phyloP scores from a whole-genome alignment of 139 green algal genomes.

The Coelastrella sp. region DNA sequence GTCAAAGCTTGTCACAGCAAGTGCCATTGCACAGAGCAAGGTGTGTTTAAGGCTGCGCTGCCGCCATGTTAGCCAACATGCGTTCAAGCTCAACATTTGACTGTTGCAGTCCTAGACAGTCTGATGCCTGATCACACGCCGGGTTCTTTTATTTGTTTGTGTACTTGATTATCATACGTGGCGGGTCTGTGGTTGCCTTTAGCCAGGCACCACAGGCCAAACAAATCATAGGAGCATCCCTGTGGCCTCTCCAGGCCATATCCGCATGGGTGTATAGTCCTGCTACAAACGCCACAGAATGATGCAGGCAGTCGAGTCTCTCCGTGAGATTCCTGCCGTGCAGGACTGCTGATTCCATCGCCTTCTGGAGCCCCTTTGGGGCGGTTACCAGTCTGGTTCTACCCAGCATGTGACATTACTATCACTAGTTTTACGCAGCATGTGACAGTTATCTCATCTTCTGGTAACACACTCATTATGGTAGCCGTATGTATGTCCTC shows the following conservation, averaged over 20 bases:
- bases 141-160: too few species aligned
- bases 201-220: not conserved
- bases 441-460: too few species aligned
- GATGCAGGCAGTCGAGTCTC: not conserved
- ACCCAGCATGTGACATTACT: not conserved
- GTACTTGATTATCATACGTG: not conserved
- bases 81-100: too few species aligned
- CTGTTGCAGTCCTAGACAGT: too few species aligned
- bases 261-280: not conserved
- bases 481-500: not conserved
- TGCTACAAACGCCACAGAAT: not conserved
- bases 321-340: not conserved
- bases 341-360: not conserved
- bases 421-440: not conserved
- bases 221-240: too few species aligned
- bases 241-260: too few species aligned
- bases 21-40: slow-evolving; percentile 1
- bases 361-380: not conserved
- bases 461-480: too few species aligned
- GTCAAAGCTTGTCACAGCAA: slow-evolving; percentile 24
- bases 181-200: not conserved
- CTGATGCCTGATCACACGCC: too few species aligned
- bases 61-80: not conserved
- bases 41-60: not conserved
- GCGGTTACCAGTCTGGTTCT: not conserved